phyloP scores from a whole-genome alignment of 495 filamentous ascomycete species.

The Xylaria grammica region DNA sequence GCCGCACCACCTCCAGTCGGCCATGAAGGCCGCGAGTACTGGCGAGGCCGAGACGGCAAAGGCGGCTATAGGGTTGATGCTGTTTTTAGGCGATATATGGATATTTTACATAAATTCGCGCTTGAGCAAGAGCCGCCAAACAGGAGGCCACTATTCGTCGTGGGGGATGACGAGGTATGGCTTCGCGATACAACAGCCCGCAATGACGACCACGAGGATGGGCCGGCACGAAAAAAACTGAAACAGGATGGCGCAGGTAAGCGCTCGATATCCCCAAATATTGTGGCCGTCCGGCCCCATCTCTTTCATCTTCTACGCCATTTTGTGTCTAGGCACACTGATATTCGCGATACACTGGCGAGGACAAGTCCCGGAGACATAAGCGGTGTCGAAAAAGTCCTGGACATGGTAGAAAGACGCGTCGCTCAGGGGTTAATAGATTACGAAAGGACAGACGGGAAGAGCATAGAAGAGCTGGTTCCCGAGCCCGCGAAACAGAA shows the following conservation, averaged over 20 bases:
- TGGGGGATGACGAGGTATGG: constrained; percentile 61
- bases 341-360: constrained; percentile 83
- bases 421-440: constrained; percentile 75
- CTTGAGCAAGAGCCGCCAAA: constrained; percentile 64
- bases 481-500: constrained; percentile 32
- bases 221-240: constrained; percentile 61
- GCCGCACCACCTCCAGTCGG: constrained; percentile 66
- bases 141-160: constrained; percentile 74
- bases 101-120: constrained; percentile 81
- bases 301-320: constrained; percentile 90
- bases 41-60: constrained; percentile 78
- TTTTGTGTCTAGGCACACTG: constrained; percentile 74
- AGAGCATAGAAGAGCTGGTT: constrained; percentile 57
- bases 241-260: constrained; percentile 57
- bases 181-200: constrained; percentile 30
- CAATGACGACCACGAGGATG: constrained; percentile 41
- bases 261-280: constrained; percentile 67
- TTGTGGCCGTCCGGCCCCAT: constrained; percentile 86
- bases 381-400: constrained; percentile 70
- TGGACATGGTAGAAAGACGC: constrained; percentile 62
- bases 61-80: constrained; percentile 91
- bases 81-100: constrained; percentile 83
- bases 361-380: constrained; percentile 67
- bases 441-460: constrained; percentile 62
- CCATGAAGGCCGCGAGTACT: constrained; percentile 75